Evolutionary conservation across 768 basidiomycete genomes (phyloP), one percentile per base, ranked within the genome.

Genomic region (Hebeloma cylindrosporum): DNA sequence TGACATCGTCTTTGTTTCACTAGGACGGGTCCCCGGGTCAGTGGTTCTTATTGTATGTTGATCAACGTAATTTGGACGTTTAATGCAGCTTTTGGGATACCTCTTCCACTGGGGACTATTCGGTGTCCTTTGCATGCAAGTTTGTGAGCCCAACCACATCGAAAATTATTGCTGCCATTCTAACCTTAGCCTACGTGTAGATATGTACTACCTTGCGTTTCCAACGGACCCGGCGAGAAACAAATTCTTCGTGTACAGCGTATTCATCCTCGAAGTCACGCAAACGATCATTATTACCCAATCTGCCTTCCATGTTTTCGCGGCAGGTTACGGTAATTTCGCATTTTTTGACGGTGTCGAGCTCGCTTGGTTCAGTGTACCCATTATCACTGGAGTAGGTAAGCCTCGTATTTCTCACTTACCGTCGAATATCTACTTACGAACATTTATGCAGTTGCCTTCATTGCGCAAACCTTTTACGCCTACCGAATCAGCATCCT

Each of bases 151-250:
- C 30, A 29, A 13, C 29, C 20, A 9, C 9, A 8, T 28, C 13
- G 16, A 35, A 20, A 3, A 33, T 10, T 21, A 4, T 25, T 4
- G 25, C 27, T 35, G 11, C 21, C 10, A 10, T 17, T 13, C 5
- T 28, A 18, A 5, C 20, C 13, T 28, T 9, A 14, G 7, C 16
- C 0, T 17, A 10, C 40, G 31, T 27, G 16, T 43, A 63, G 63
- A 63, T 36, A 23, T 63, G 5, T 65, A 63, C 40, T 56, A 63
- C 38, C 40, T 63, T 7, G 55, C 59, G 3, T 65, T 65, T 36
- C 61, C 60, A 0, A 55, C 52, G 6, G 63, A 64, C 38, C 51
- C 51, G 6, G 21, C 22, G 8, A 28, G 49, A 5, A 50, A 55
- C 23, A 61, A 63, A 37, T 21, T 37, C 13, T 45, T 64, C 26